Percentiles rank a stretch among this genome's conserved stretches.
Conservation (phyloP, 2,329 filamentous ascomycete species). For the Claviceps maximensis region DNA sequence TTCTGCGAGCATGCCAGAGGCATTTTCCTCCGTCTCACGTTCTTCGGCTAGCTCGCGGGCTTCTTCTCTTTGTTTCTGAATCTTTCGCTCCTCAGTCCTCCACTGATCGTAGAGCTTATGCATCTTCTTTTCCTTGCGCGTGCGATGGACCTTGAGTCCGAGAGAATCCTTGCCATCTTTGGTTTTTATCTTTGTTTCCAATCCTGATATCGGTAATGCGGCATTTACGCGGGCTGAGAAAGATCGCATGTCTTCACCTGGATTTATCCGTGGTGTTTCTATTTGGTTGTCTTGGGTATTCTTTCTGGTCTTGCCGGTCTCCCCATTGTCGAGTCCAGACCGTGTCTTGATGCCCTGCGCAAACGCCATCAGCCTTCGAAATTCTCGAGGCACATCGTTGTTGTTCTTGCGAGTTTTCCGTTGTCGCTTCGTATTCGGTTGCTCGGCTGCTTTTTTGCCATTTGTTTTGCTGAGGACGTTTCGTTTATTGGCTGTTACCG, state of each 20-base stretch:
- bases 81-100: conserved; percentile 50
- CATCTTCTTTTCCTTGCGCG: conserved; percentile 75
- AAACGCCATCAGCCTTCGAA: conserved; percentile 71
- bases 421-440: conserved; percentile 30
- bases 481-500: conserved; percentile 23
- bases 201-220: conserved; percentile 60
- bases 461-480: no score
- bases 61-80: conserved; percentile 51
- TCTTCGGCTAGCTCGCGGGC: conserved; percentile 52
- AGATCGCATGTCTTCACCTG: conserved; percentile 70
- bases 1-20: conserved; percentile 26
- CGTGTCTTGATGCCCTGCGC: conserved; percentile 45
- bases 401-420: conserved; percentile 32
- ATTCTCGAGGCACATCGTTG: conserved; percentile 81
- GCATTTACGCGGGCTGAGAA: conserved; percentile 77
- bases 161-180: conserved; percentile 49
- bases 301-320: conserved; percentile 9
- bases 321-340: conserved; percentile 61
- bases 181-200: conserved; percentile 46
- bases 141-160: conserved; percentile 55
- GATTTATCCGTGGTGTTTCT: conserved; percentile 55
- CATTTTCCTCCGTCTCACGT: conserved; percentile 46
- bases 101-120: conserved; percentile 70
- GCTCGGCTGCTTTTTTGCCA: conserved; percentile 17
- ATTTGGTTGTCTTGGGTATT: conserved; percentile 12